Conservation (phyloP, 805 yeast species). For the Nakazawaea siamensis region DNA sequence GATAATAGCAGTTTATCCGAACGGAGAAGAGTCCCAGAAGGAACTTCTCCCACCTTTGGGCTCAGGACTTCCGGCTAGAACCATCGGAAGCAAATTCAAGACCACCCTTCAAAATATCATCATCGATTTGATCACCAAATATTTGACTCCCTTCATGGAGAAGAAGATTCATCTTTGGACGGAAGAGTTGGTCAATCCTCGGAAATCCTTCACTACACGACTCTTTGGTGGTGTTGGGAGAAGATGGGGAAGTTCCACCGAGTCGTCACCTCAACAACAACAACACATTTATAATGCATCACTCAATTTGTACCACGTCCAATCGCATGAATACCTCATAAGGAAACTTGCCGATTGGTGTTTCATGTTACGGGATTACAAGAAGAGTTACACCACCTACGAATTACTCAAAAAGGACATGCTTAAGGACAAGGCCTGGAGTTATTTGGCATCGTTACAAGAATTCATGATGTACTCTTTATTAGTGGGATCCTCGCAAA, state of each 20-base stretch:
- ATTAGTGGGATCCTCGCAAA: slow-evolving; percentile 47
- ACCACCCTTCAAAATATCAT: slow-evolving; percentile 28
- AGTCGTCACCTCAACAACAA: slow-evolving; percentile 19
- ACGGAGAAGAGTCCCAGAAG: not conserved
- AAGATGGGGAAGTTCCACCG: slow-evolving; percentile 35
- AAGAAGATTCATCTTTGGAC: slow-evolving; percentile 76
- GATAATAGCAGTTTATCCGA: slow-evolving; percentile 13
- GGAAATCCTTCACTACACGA: slow-evolving; percentile 68
- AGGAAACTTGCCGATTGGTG: slow-evolving; percentile 90
- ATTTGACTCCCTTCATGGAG: slow-evolving; percentile 79
- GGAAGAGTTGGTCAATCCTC: slow-evolving; percentile 69
- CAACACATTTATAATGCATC: slow-evolving; percentile 35
- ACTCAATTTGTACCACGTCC: slow-evolving; percentile 52
- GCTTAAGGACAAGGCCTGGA: slow-evolving; percentile 71
- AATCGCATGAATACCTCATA: slow-evolving; percentile 62
- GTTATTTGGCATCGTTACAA: slow-evolving; percentile 72
- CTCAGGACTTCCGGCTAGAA: slow-evolving; percentile 13
- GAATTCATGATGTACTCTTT: slow-evolving; percentile 79
- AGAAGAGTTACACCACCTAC: slow-evolving; percentile 74
- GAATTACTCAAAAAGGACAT: slow-evolving; percentile 77
- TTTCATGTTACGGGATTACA: slow-evolving; percentile 83
- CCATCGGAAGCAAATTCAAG: slow-evolving; percentile 14
- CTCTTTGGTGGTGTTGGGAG: slow-evolving; percentile 61
- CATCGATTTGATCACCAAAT: slow-evolving; percentile 38
- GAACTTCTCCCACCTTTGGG: slow-evolving; percentile 11